These are phyloP conservation scores for Elsinoe fawcettii DNA, from an alignment of 2,329 filamentous ascomycete genomes.

Conservation along the genomic window DNA sequence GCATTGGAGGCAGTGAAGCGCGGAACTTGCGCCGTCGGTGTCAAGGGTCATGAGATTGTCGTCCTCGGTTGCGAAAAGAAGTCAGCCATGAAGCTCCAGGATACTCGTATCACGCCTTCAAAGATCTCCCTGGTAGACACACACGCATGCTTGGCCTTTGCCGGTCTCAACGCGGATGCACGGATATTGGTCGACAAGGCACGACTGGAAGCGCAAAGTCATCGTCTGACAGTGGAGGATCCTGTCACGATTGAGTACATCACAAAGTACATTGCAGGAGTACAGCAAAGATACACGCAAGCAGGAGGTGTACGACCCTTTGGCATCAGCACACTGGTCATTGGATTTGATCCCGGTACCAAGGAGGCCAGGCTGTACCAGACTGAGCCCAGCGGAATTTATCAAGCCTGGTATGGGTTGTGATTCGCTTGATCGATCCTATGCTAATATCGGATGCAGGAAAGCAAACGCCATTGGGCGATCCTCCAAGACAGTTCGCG, in stretches of 20 bases:
- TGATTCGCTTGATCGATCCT: neutral
- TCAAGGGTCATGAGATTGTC: slow-evolving; percentile 90
- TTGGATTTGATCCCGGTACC: slow-evolving; percentile 95
- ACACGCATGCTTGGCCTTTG: slow-evolving; percentile 94
- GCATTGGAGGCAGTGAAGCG: slow-evolving; percentile 96
- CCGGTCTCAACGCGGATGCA: slow-evolving; percentile 94
- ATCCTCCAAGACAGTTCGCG: slow-evolving; percentile 96
- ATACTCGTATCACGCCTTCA: slow-evolving; percentile 96
- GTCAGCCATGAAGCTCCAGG: slow-evolving; percentile 98
- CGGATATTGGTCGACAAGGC: slow-evolving; percentile 98
- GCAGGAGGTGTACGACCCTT: slow-evolving; percentile 98
- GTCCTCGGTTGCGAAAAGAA: slow-evolving; percentile 98
- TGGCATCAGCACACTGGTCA: slow-evolving; percentile 93
- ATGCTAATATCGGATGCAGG: slow-evolving; percentile 47
- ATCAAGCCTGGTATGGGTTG: slow-evolving; percentile 79
- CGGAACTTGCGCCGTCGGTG: slow-evolving; percentile 98
- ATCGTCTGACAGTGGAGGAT: slow-evolving; percentile 94
- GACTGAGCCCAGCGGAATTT: slow-evolving; percentile 98
- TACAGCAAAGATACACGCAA: slow-evolving; percentile 98
- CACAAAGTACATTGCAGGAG: slow-evolving; percentile 94
- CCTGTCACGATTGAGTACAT: slow-evolving; percentile 98
- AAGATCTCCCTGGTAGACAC: slow-evolving; percentile 96
- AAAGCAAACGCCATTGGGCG: slow-evolving; percentile 98
- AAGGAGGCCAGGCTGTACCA: slow-evolving; percentile 86
- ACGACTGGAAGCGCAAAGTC: slow-evolving; percentile 91